Evolutionary conservation across 75 land plant genomes (phyloP).

Genomic region (Pinus tabuliformis): DNA sequence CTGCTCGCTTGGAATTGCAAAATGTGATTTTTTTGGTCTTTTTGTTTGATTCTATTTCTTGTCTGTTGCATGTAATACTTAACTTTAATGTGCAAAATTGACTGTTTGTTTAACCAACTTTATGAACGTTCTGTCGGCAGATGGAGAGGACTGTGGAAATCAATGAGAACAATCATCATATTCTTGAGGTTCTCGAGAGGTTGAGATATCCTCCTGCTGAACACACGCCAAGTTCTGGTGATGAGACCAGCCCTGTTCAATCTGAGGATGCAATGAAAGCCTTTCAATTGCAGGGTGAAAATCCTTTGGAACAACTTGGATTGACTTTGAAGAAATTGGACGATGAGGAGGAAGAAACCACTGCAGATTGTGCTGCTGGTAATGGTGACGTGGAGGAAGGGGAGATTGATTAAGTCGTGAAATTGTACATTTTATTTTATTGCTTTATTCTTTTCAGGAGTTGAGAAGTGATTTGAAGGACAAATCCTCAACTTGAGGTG

Average conservation of each 20-base stretch:
- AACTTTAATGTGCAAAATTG: background rate
- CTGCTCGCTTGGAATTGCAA: slow-evolving; percentile 68
- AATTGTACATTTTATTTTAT: background rate
- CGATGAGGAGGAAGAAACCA: slow-evolving; percentile 32
- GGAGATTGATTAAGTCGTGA: slow-evolving; percentile 12
- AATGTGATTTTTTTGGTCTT: slow-evolving; percentile 28
- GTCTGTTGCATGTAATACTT: too few species aligned
- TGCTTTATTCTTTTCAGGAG: background rate
- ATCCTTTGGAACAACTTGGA: slow-evolving; percentile 47
- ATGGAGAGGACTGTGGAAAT: slow-evolving; percentile 81
- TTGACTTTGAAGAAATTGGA: slow-evolving; percentile 32
- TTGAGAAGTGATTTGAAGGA: background rate
- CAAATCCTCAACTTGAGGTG: slow-evolving; percentile 1
- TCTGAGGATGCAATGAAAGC: slow-evolving; percentile 20
- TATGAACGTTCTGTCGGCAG: slow-evolving; percentile 21
- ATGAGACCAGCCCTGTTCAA: slow-evolving; percentile 23
- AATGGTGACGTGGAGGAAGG: slow-evolving; percentile 30
- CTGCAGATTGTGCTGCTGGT: slow-evolving; percentile 14
- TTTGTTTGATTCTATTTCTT: background rate
- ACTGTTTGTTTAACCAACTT: too few species aligned
- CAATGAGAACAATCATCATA: slow-evolving; percentile 39
- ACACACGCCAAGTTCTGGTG: slow-evolving; percentile 25
- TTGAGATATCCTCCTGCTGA: slow-evolving; percentile 32
- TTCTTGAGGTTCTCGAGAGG: slow-evolving; percentile 60
- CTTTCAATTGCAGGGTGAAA: slow-evolving; percentile 39